phyloP scores from a whole-genome alignment of 2,329 filamentous ascomycete genomes.

The Aspergillus amoenus region DNA sequence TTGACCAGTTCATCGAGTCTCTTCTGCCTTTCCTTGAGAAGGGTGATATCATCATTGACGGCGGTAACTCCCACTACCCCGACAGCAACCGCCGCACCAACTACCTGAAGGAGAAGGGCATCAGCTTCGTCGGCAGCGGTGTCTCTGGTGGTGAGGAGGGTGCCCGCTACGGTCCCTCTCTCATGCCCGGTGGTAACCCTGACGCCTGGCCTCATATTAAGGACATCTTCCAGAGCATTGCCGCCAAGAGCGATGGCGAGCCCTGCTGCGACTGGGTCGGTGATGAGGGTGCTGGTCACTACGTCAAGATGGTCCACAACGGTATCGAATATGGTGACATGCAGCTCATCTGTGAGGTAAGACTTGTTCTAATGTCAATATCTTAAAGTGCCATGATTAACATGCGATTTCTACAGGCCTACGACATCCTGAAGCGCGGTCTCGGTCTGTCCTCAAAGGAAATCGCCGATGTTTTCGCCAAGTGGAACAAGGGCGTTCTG shows the following conservation, averaged over 20 bases:
- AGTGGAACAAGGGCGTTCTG: slow-evolving; percentile 98
- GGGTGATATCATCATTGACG: slow-evolving; percentile 98
- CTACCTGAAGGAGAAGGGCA: slow-evolving; percentile 82
- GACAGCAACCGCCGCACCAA: slow-evolving; percentile 96
- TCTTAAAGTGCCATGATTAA: background rate
- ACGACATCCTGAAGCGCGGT: slow-evolving; percentile 99
- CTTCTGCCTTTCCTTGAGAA: slow-evolving; percentile 78
- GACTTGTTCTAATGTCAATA: slow-evolving; percentile 22
- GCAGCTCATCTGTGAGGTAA: slow-evolving; percentile 98
- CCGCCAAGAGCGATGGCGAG: slow-evolving; percentile 96
- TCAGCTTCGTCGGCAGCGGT: slow-evolving; percentile 94
- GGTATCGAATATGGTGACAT: slow-evolving; percentile 99
- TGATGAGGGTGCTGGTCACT: slow-evolving; percentile 98
- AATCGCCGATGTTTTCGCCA: slow-evolving; percentile 88
- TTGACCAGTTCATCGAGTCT: slow-evolving; percentile 98
- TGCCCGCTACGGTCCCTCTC: slow-evolving; percentile 92
- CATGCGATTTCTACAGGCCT: slow-evolving; percentile 62
- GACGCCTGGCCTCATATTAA: slow-evolving; percentile 98
- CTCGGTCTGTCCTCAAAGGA: slow-evolving; percentile 86
- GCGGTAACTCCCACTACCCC: slow-evolving; percentile 98
- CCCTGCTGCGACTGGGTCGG: slow-evolving; percentile 99
- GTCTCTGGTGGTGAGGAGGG: slow-evolving; percentile 99
- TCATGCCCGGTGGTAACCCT: slow-evolving; percentile 99
- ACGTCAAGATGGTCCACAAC: slow-evolving; percentile 99
- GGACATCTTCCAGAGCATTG: slow-evolving; percentile 97